Conservation (phyloP, 2,329 filamentous ascomycete genomes). For the Alternaria brassicae region DNA sequence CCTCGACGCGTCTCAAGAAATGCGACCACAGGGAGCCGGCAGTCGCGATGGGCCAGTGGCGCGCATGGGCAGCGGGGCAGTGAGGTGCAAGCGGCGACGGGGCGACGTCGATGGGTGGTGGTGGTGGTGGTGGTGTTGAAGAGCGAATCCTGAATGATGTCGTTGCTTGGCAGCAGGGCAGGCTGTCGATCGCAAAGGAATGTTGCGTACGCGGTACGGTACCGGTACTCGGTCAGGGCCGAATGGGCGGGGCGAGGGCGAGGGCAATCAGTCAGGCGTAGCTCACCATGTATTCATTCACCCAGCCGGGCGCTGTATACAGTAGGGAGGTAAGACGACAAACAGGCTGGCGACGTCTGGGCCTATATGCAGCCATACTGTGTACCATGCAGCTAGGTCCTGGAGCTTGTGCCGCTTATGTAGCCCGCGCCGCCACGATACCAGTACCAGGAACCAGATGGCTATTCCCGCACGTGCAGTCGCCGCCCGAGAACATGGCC, state of each 20-base stretch:
- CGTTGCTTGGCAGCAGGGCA: constrained; percentile 28
- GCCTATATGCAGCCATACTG: constrained; percentile 27
- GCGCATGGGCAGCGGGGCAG: constrained; percentile 23
- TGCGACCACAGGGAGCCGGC: constrained; percentile 10
- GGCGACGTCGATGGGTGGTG: constrained; percentile 4
- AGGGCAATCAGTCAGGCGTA: constrained; percentile 18
- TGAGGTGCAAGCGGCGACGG: constrained; percentile 9
- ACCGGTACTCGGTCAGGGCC: constrained; percentile 29
- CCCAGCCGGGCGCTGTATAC: not conserved
- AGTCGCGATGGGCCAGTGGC: constrained; percentile 20
- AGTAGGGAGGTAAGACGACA: not conserved
- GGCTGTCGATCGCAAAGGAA: constrained; percentile 22
- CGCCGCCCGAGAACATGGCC: not conserved
- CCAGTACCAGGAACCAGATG: constrained; percentile 17
- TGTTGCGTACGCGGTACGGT: constrained; percentile 14
- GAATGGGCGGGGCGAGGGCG: constrained; percentile 26
- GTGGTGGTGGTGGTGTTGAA: constrained; percentile 16
- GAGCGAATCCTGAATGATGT: constrained; percentile 33
- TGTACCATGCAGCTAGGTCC: constrained; percentile 19
- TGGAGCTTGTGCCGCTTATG: constrained; percentile 29
- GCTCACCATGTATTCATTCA: constrained; percentile 18
- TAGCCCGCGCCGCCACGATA: constrained; percentile 21
- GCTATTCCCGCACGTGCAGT: constrained; percentile 4
- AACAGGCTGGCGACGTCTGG: constrained; percentile 7
- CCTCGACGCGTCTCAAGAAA: constrained; percentile 24